Percentiles rank a stretch among this genome's conserved stretches.
Evolutionary conservation across 163 green algal species (phyloP).

Genomic region (Smithsoniella earleae): DNA sequence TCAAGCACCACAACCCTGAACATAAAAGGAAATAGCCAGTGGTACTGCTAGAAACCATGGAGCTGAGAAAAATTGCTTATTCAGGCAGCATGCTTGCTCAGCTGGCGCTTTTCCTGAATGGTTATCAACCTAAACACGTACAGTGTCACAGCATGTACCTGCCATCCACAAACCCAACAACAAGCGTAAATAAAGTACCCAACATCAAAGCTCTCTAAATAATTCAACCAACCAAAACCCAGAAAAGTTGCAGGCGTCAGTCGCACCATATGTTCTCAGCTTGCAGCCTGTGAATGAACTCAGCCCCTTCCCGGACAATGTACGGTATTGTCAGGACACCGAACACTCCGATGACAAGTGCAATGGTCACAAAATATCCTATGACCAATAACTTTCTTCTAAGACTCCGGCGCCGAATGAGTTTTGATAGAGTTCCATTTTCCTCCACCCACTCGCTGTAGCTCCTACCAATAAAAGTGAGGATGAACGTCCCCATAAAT

Average conservation of each 20-base stretch:
- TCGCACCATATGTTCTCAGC: constrained; percentile 79
- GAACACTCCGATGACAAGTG: constrained; percentile 56
- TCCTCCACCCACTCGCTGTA: constrained; percentile 53
- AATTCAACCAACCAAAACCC: no score
- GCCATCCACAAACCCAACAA: no score
- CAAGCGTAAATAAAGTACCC: no score
- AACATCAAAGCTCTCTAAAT: no score
- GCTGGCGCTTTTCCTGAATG: no score
- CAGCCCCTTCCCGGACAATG: constrained; percentile 72
- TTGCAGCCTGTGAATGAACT: constrained; percentile 79
- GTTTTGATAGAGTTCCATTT: not conserved
- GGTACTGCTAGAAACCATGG: no score
- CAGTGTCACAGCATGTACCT: no score
- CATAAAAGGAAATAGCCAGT: not conserved
- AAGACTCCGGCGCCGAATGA: not conserved
- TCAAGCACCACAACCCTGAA: constrained; percentile 67
- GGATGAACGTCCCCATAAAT: constrained; percentile 80
- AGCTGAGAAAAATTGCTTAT: no score
- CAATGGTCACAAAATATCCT: constrained; percentile 69
- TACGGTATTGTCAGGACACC: constrained; percentile 78
- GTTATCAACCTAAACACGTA: no score
- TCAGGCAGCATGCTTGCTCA: no score
- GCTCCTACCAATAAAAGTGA: constrained; percentile 80
- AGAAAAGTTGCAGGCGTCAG: no score
- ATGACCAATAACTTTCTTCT: constrained; percentile 57